Conservation (phyloP, 148 eudicot species). For the Rhododendron mucronatum region DNA sequence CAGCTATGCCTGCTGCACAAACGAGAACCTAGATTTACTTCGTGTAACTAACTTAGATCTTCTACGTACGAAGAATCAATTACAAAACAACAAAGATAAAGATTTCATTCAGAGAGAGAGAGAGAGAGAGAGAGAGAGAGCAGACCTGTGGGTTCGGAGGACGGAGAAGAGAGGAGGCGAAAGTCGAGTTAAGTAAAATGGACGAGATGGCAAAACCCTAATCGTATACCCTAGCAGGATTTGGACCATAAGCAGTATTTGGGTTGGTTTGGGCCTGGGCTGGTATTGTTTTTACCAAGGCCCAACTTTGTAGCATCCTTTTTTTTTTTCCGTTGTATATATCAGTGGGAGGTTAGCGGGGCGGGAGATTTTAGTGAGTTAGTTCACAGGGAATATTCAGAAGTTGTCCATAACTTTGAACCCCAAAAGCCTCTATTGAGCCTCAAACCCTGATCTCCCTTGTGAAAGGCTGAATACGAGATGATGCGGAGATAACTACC, state of each 20-base stretch:
- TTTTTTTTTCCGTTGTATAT: too few relatives aligned
- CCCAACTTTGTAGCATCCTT: not conserved
- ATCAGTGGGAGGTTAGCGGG: too few relatives aligned
- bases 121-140: conserved; percentile 13
- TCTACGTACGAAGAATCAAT: not conserved
- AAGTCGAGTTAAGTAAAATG: not conserved
- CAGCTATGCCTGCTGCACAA: not conserved
- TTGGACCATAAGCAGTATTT: not conserved
- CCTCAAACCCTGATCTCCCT: too few relatives aligned
- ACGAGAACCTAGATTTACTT: not conserved
- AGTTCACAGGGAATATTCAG: too few relatives aligned
- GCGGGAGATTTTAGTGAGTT: too few relatives aligned
- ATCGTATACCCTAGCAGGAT: not conserved
- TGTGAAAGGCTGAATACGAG: too few relatives aligned
- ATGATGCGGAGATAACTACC: too few relatives aligned
- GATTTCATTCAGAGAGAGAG: not conserved
- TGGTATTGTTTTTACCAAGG: not conserved
- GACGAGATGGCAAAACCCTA: not conserved
- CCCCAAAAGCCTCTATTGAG: too few relatives aligned
- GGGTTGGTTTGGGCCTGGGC: not conserved
- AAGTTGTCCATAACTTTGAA: too few relatives aligned
- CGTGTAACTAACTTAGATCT: not conserved
- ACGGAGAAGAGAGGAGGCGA: not conserved
- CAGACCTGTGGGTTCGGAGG: conserved; percentile 4
- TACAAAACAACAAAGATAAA: not conserved